These are phyloP conservation scores for Paraleonurus japonicus DNA, from an alignment of 257 asterid species.

Conservation along the genomic window DNA sequence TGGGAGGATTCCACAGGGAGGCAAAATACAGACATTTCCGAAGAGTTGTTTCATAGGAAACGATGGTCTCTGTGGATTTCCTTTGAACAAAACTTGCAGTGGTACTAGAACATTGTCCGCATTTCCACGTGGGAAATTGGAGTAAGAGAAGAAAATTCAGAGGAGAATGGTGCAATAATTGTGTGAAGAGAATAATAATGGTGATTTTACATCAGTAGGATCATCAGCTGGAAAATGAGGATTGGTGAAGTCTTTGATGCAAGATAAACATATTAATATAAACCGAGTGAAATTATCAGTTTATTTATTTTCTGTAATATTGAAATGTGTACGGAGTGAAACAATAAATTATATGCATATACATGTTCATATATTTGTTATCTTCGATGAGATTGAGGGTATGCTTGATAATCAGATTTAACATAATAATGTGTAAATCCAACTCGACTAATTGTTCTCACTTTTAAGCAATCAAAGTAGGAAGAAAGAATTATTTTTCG, in stretches of 20 bases:
- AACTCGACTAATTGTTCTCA: too few species aligned
- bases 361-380: background rate
- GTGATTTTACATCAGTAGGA: constrained; percentile 21
- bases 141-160: background rate
- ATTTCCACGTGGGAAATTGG: constrained; percentile 9
- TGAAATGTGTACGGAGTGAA: background rate
- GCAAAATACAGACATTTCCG: constrained; percentile 43
- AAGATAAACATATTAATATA: too few species aligned
- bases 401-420: background rate
- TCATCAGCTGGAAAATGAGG: constrained; percentile 20
- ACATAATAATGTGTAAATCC: too few species aligned
- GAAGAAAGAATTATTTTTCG: too few species aligned
- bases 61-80: constrained; percentile 49
- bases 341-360: background rate
- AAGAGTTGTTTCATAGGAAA: constrained; percentile 43
- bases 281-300: constrained; percentile 3
- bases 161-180: constrained; percentile 19
- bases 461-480: too few species aligned
- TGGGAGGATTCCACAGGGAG: constrained; percentile 50
- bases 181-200: background rate
- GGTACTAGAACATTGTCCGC: background rate
- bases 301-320: background rate
- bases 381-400: background rate
- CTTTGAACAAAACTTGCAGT: constrained; percentile 31
- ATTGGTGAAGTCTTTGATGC: constrained; percentile 19